phyloP scores from a whole-genome alignment of 73 alveolate species.

The Paramecium bursaria region DNA sequence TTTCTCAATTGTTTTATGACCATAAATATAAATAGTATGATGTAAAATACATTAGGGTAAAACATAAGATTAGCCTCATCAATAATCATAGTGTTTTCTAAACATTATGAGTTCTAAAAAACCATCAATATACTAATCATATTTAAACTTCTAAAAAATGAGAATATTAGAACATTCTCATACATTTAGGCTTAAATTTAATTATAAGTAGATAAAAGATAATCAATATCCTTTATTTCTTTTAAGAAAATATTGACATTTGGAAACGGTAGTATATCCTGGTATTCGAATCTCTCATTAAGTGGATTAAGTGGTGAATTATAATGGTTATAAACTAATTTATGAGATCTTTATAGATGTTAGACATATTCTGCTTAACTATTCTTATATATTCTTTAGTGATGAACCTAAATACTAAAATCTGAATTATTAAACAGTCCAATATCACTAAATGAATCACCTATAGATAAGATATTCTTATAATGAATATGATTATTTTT shows the following conservation, averaged over 20 bases:
- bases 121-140: background rate
- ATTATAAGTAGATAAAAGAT: background rate
- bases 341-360: background rate
- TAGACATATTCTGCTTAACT: conserved; percentile 6
- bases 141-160: conserved; percentile 41
- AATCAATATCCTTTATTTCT: background rate
- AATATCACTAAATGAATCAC: conserved; percentile 56
- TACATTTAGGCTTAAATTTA: background rate
- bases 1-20: background rate
- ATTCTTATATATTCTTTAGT: background rate
- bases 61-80: background rate
- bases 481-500: background rate
- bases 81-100: background rate
- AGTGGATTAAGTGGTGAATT: background rate
- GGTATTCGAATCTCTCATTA: background rate
- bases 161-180: conserved; percentile 11
- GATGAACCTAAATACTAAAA: background rate
- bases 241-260: background rate
- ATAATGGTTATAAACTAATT: background rate
- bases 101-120: background rate
- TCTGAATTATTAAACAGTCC: conserved; percentile 34
- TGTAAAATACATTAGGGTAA: conserved; percentile 23
- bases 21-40: background rate
- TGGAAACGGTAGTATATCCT: background rate
- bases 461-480: conserved; percentile 21